Percentiles rank a stretch among this genome's conserved stretches.
phyloP scores from a whole-genome alignment of 768 basidiomycete genomes.

The Psilocybe azurescens region DNA sequence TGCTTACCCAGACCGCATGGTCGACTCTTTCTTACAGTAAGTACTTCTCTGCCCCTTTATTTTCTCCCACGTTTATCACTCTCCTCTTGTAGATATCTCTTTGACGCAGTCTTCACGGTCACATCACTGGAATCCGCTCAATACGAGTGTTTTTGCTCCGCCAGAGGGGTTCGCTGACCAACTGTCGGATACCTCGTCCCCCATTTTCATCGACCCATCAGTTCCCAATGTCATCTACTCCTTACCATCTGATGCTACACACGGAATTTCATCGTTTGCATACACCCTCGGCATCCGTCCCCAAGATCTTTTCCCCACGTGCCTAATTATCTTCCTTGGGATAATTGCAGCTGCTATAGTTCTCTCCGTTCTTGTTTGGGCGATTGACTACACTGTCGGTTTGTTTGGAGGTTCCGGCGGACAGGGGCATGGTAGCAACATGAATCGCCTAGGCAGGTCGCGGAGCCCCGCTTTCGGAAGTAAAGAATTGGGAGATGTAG shows the following conservation, averaged over 20 bases:
- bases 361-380: slow-evolving; percentile 75
- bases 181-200: slow-evolving; percentile 69
- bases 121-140: slow-evolving; percentile 73
- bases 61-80: slow-evolving; percentile 4
- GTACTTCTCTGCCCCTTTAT: slow-evolving; percentile 14
- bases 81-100: slow-evolving; percentile 65
- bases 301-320: slow-evolving; percentile 81
- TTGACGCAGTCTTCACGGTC: slow-evolving; percentile 52
- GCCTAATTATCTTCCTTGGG: slow-evolving; percentile 81
- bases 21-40: slow-evolving; percentile 78
- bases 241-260: slow-evolving; percentile 61
- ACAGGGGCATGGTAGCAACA: slow-evolving; percentile 20
- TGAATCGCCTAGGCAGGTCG: slow-evolving; percentile 33
- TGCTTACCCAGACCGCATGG: slow-evolving; percentile 90
- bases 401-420: slow-evolving; percentile 33
- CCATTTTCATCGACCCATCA: slow-evolving; percentile 74
- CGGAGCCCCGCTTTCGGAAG: slow-evolving; percentile 45
- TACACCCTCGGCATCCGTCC: slow-evolving; percentile 83
- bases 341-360: slow-evolving; percentile 76
- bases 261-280: slow-evolving; percentile 85
- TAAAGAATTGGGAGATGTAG: slow-evolving; percentile 45
- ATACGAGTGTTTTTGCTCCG: slow-evolving; percentile 60
- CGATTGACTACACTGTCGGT: slow-evolving; percentile 62
- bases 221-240: slow-evolving; percentile 78
- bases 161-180: slow-evolving; percentile 78